Evolutionary conservation across 768 basidiomycete genomes (phyloP).

Genomic region (Pleurotus djamor): DNA sequence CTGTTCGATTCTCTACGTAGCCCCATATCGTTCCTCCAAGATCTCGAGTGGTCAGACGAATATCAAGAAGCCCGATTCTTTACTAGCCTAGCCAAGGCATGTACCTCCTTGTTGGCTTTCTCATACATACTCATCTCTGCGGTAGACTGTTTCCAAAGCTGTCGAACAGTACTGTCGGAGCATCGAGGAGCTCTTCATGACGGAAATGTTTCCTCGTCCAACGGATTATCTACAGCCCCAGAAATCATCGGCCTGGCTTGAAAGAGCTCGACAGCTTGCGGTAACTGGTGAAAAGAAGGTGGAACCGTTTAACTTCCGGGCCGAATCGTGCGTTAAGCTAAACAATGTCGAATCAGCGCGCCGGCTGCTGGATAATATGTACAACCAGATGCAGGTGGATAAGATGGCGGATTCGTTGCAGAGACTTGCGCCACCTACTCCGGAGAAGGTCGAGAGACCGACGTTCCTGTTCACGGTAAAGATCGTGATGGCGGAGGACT

Average conservation of each 20-base stretch:
- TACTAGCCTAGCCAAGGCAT: conserved; percentile 83
- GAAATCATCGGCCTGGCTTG: conserved; percentile 86
- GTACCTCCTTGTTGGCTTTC: not conserved
- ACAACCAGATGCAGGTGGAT: conserved; percentile 89
- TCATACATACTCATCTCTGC: not conserved
- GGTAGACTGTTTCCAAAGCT: conserved; percentile 88
- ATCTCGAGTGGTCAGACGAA: conserved; percentile 89
- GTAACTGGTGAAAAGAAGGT: conserved; percentile 84
- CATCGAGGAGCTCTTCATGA: conserved; percentile 86
- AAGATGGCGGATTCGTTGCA: conserved; percentile 67
- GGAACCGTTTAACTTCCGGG: conserved; percentile 92
- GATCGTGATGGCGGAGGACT: conserved; percentile 85
- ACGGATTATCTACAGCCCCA: conserved; percentile 78
- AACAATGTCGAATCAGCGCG: conserved; percentile 96
- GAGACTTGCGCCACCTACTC: conserved; percentile 61
- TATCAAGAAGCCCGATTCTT: conserved; percentile 89
- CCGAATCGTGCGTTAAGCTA: conserved; percentile 94
- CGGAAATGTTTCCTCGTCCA: conserved; percentile 92
- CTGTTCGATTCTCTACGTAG: conserved; percentile 92
- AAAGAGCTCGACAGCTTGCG: conserved; percentile 79
- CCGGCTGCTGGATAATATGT: conserved; percentile 90
- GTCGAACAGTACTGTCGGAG: conserved; percentile 89
- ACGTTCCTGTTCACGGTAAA: conserved; percentile 92
- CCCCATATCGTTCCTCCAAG: conserved; percentile 85
- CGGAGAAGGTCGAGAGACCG: conserved; percentile 63